Evolutionary conservation across 441 rosid genomes (phyloP).

Genomic region (Pelargonium fulgidum): DNA sequence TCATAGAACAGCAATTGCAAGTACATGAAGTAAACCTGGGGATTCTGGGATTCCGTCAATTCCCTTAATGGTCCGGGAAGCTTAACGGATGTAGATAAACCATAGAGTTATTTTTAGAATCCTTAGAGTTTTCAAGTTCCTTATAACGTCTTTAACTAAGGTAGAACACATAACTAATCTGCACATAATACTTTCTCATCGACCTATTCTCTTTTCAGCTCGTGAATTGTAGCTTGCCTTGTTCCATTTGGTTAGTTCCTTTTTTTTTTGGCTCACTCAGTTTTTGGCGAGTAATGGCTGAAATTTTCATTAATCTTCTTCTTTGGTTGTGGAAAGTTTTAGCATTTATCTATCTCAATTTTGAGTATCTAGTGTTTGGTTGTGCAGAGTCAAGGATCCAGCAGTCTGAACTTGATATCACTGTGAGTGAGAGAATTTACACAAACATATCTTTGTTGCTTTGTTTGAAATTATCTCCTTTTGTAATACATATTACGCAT

Average conservation of each 20-base stretch:
- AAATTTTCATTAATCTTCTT: constrained; percentile 17
- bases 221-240: not conserved
- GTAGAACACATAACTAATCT: too few relatives aligned
- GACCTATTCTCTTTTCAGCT: too few relatives aligned
- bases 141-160: too few relatives aligned
- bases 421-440: constrained; percentile 32
- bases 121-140: not conserved
- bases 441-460: constrained; percentile 1
- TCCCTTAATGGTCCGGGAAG: not conserved
- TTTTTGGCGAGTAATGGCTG: not conserved
- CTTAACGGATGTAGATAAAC: too few relatives aligned
- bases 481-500: not conserved
- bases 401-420: constrained; percentile 17
- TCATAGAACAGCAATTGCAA: not conserved
- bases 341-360: constrained; percentile 3
- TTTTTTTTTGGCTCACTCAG: not conserved
- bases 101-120: not conserved
- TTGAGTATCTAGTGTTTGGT: not conserved
- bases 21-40: not conserved
- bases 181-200: too few relatives aligned
- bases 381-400: constrained; percentile 28
- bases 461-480: not conserved
- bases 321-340: not conserved
- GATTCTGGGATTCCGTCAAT: not conserved
- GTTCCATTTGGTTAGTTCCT: too few relatives aligned